Evolutionary conservation across 768 basidiomycete species (phyloP), one percentile per base, ranked within the genome.

Genomic region (Boletus coccyginus): DNA sequence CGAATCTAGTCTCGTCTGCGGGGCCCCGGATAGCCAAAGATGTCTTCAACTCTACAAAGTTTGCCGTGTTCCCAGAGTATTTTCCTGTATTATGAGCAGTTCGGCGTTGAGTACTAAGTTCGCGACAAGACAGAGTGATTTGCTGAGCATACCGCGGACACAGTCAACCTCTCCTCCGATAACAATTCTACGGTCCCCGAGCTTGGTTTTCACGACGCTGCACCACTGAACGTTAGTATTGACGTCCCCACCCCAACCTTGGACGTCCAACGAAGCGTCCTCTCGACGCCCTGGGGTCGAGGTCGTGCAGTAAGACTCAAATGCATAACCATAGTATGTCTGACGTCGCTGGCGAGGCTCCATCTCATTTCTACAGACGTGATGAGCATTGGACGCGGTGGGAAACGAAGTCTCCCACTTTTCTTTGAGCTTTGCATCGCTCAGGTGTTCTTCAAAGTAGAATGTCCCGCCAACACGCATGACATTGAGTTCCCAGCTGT

Each of bases 131-230:
- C 3, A 21, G 2, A 21, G 11, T 32, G 3, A 44, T 48, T 27
- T 24, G 10, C 9, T 13, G 27, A 53, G 66, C 75, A 56, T 58
- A 90, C 92, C 88, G 69, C 84, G 78, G 21, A 94, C 84, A 66
- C 93, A 96, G 70, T 96, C 93, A 7, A 96, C 93, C 72, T 95
- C 93, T 7, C 94, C 93, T 1, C 93, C 93, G 46, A 94, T 83
- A 55, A 96, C 74, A 49, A 92, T 73, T 41, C 90, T 77, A 29
- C 78, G 81, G 53, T 83, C 78, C 0, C 86, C 90, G 27, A 94
- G 79, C 58, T 90, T 92, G 5, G 91, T 92, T 70, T 91, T 90
- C 44, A 93, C 88, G 50, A 96, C 86, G 57, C 83, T 86, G 65
- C 93, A 94, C 92, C 92, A 94, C 62, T 94, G 92, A 0, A 90